Evolutionary conservation across 2,329 filamentous ascomycete species (phyloP).

Genomic region (Pestalotiopsis sp.): DNA sequence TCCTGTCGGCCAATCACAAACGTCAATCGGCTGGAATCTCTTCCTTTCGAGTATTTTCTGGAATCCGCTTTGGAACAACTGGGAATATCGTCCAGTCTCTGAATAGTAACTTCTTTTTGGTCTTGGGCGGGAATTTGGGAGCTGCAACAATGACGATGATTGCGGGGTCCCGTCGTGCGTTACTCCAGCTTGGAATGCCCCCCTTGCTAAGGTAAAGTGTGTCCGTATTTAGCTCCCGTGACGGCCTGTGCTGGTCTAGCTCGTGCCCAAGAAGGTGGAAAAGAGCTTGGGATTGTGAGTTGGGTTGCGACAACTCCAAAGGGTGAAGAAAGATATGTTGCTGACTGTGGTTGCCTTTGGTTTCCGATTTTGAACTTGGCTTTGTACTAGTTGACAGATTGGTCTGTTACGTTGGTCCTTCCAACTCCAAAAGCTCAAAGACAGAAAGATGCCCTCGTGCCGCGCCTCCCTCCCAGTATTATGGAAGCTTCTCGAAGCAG

Average conservation of each 20-base stretch:
- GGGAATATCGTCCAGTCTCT: background rate
- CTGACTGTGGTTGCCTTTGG: background rate
- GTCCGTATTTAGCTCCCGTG: background rate
- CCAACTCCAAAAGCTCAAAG: background rate
- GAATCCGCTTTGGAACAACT: background rate
- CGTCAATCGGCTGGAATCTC: background rate
- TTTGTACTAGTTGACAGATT: background rate
- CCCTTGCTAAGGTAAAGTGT: background rate
- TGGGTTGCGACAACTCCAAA: background rate
- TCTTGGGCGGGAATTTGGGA: background rate
- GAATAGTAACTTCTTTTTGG: background rate
- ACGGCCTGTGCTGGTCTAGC: background rate
- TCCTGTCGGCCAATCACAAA: background rate
- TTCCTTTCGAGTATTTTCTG: conserved; percentile 10
- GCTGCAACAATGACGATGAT: conserved; percentile 5
- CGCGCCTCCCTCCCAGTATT: background rate
- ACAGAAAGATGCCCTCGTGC: background rate
- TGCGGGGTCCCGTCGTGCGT: conserved; percentile 2
- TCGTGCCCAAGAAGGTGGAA: background rate
- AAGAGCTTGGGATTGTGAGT: background rate
- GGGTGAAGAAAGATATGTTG: background rate
- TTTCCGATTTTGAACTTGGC: background rate
- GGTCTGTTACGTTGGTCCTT: no score
- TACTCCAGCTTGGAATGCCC: background rate
- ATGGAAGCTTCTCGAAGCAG: background rate